Conservation (phyloP, 495 filamentous ascomycete species). For the Paragyromitra xinjiangensis region DNA sequence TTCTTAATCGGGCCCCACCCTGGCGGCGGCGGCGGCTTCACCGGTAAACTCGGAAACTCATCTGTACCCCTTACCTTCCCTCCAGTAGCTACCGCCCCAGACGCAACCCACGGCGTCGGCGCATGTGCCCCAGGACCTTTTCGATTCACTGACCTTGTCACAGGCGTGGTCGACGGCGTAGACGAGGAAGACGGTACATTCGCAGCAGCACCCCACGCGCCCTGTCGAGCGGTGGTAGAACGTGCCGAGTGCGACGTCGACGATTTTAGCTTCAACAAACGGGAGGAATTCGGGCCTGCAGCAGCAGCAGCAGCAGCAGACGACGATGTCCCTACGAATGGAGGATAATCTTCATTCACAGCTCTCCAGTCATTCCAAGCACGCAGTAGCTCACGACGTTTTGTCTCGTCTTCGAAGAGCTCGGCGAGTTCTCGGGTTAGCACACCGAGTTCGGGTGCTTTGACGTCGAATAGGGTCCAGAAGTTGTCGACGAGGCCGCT, state of each 20-base stretch:
- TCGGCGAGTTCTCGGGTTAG: slow-evolving; percentile 92
- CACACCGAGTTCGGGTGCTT: slow-evolving; percentile 80
- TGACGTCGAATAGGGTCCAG: slow-evolving; percentile 79
- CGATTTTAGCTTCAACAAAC: slow-evolving; percentile 69
- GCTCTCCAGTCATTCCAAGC: slow-evolving; percentile 95
- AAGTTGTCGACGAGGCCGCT: slow-evolving; percentile 76
- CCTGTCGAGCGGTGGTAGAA: slow-evolving; percentile 65
- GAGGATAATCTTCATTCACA: slow-evolving; percentile 95
- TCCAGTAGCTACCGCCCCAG: slow-evolving; percentile 56
- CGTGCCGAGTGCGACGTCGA: slow-evolving; percentile 78
- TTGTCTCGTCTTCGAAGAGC: slow-evolving; percentile 83
- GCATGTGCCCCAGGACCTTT: slow-evolving; percentile 60
- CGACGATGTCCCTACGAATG: slow-evolving; percentile 67
- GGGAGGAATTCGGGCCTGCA: slow-evolving; percentile 63
- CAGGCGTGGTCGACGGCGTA: slow-evolving; percentile 34
- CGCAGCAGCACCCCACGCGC: slow-evolving; percentile 62
- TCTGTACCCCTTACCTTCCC: slow-evolving; percentile 8
- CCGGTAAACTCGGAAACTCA: slow-evolving; percentile 54
- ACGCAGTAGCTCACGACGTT: slow-evolving; percentile 74
- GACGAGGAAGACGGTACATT: slow-evolving; percentile 58
- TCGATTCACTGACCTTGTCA: slow-evolving; percentile 32
- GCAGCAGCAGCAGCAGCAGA: slow-evolving; percentile 57
- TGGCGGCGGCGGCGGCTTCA: slow-evolving; percentile 46
- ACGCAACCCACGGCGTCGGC: slow-evolving; percentile 65
- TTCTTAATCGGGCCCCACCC: slow-evolving; percentile 51